Evolutionary conservation across 179 eudicot species (phyloP).

Genomic region (Camellia oleifera): DNA sequence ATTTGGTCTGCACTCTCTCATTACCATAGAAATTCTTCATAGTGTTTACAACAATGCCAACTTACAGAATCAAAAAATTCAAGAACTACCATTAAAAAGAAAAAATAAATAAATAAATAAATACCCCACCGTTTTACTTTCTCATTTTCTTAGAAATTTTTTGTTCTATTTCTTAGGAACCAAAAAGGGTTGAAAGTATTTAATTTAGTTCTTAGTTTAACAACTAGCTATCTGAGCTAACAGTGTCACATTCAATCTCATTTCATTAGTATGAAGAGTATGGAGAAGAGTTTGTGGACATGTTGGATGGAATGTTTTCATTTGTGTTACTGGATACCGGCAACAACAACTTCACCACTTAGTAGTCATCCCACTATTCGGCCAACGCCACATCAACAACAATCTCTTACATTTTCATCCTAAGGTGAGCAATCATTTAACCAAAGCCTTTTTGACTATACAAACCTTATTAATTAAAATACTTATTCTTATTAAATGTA

Average conservation of each 20-base stretch:
- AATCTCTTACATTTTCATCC: no score
- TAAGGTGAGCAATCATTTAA: no score
- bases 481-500: no score
- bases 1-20: constrained; percentile 57
- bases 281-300: constrained; percentile 89
- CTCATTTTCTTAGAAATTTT: no score
- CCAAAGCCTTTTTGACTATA: no score
- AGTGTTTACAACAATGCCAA: background rate
- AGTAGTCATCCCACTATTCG: no score
- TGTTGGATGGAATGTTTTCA: constrained; percentile 98
- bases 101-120: background rate
- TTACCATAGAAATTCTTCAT: background rate
- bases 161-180: no score
- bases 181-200: no score
- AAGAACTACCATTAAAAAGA: no score
- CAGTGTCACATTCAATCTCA: background rate
- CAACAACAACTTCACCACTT: constrained; percentile 75
- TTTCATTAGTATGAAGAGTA: constrained; percentile 75
- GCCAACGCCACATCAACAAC: no score
- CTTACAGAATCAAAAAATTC: background rate
- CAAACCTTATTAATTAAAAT: no score
- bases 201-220: no score
- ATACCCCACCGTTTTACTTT: background rate
- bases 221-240: background rate
- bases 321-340: constrained; percentile 96